Evolutionary conservation across 176 grass and related monocot species (phyloP), one percentile per base, ranked within the genome.

Genomic region (Oryza longistaminata): DNA sequence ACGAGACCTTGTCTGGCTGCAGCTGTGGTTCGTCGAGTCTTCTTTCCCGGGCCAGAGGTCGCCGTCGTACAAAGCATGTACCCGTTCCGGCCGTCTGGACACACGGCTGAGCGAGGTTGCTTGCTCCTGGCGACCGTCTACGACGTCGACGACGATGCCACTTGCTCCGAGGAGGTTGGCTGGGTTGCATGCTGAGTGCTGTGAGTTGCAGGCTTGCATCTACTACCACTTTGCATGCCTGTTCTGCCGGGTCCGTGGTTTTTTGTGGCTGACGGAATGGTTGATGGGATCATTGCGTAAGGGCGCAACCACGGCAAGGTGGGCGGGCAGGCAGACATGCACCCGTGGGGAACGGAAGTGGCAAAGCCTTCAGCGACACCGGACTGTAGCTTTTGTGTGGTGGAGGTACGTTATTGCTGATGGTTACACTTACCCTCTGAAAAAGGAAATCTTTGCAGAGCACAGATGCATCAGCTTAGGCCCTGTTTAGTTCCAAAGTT

Each of bases 261-360:
- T 78, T 3, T 78, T 78, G 80, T 19, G 48, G 83, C 5, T 84
- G 89, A 90, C 87, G 88, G 75, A 77, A 90, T 67, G 75, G 81
- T 64, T 97, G 94, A 91, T 88, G 91, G 33, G 74, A 91, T 86
- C 84, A 77, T 92, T 97, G 87, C 87, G 85, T 97, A 87, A 92
- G 89, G 81, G 25, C 71, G 83, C 89, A 91, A 91, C 80, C 75
- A 85, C 58, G 55, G 66, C 62, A 31, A 49, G 45, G 46, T 52
- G 21, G 58, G 58, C 58, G 21, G 58, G 58, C 58, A 73, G 50
- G 19, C 19, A 3, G 66, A 21, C 70, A 33, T 65, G 66, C 31
- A 26, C 24, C 15, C 70, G 85, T 77, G 89, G 48, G 73, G 29
- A 83, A 86, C 45, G 43, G 50, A 25, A 64, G 66, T 3, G 82